These are phyloP conservation scores for Dryas octopetala DNA, from an alignment of 306 rosid species.

Conservation along the genomic window DNA sequence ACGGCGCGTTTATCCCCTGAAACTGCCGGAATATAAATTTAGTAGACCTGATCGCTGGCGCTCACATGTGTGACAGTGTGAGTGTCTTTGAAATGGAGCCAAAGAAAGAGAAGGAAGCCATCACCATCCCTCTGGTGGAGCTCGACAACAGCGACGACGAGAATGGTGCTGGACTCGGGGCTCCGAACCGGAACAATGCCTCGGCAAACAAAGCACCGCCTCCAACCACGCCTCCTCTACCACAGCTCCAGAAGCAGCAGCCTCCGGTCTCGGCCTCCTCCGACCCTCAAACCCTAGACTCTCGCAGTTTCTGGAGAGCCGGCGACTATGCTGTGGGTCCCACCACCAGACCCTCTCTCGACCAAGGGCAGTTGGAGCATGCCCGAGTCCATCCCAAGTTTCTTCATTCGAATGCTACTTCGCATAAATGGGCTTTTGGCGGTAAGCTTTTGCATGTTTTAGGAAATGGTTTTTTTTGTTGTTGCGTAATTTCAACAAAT, in stretches of 20 bases:
- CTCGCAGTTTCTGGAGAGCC: slow-evolving; percentile 84
- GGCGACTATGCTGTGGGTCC: slow-evolving; percentile 57
- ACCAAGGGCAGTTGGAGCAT: slow-evolving; percentile 63
- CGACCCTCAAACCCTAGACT: slow-evolving; percentile 14
- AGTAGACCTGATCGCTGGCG: too few species aligned
- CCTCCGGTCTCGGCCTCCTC: slow-evolving; percentile 8
- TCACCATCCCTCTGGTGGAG: slow-evolving; percentile 19
- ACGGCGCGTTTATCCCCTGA: background rate
- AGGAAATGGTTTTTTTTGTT: slow-evolving; percentile 3
- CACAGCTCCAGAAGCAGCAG: background rate
- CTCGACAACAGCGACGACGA: slow-evolving; percentile 44
- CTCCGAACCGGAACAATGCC: background rate
- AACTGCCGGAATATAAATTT: too few species aligned
- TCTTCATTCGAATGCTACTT: slow-evolving; percentile 96
- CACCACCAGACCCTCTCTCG: slow-evolving; percentile 28
- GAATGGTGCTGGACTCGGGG: slow-evolving; percentile 4
- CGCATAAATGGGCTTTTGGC: slow-evolving; percentile 99
- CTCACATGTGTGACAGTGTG: too few species aligned
- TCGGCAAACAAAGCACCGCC: background rate
- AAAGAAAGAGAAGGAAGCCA: slow-evolving; percentile 22
- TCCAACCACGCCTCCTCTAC: background rate
- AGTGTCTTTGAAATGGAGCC: slow-evolving; percentile 18
- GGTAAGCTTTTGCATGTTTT: slow-evolving; percentile 38
- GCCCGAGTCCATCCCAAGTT: slow-evolving; percentile 96
- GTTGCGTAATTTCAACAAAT: background rate